Evolutionary conservation across 768 basidiomycete species (phyloP).

Genomic region (Hydnomerulius pinastri): DNA sequence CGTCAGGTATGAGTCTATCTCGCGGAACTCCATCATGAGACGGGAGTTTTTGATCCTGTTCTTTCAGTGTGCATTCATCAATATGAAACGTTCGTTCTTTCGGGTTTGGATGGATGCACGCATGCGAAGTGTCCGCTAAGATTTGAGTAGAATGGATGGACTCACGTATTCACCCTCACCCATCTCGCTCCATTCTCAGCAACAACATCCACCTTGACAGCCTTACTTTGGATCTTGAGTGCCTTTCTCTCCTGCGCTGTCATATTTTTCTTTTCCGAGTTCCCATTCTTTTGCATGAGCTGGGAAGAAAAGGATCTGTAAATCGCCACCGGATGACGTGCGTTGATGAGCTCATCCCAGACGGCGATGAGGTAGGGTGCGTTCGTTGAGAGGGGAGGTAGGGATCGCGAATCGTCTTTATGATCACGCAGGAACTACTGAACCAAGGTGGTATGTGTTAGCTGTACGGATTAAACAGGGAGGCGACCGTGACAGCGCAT

Average conservation of each 20-base stretch:
- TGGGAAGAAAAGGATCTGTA: conserved; percentile 50
- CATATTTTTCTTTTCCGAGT: background rate
- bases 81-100: conserved; percentile 1
- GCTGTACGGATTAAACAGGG: too few relatives aligned
- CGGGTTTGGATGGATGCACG: background rate
- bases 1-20: conserved; percentile 80
- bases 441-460: conserved; percentile 16
- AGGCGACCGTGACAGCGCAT: background rate
- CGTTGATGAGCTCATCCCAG: conserved; percentile 74
- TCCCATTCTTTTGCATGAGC: background rate
- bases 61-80: background rate
- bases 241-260: background rate
- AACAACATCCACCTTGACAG: conserved; percentile 79
- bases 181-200: conserved; percentile 73
- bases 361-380: conserved; percentile 80
- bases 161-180: conserved; percentile 89
- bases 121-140: too few relatives aligned
- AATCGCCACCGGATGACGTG: conserved; percentile 59
- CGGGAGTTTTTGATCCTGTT: conserved; percentile 77
- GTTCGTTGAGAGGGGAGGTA: conserved; percentile 67
- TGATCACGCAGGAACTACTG: conserved; percentile 62
- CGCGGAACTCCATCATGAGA: conserved; percentile 77
- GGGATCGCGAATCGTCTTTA: conserved; percentile 38
- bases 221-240: conserved; percentile 1
- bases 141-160: conserved; percentile 19